Base-by-base conservation (phyloP, 2,329 filamentous ascomycete genomes). In the Alternaria brassicae region DNA sequence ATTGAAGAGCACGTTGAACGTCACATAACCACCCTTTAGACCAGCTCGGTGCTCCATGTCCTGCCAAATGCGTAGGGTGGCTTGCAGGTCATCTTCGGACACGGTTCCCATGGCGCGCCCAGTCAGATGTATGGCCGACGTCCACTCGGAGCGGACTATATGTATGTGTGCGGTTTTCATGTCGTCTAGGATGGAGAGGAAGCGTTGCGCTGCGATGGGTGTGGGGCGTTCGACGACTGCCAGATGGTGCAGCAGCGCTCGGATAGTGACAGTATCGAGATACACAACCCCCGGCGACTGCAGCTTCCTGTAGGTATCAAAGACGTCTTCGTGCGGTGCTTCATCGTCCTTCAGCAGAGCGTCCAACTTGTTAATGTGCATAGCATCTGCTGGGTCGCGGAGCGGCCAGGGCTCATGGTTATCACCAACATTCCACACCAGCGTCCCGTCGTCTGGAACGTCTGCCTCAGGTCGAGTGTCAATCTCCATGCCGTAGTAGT, bases 1-100 rank as follows among this genome's bases (percentile, higher is more conserved):
- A 72, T 97, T 91, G 69, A 97, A 97, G 12, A 99, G 84, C 45
- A 97, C 90, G 73, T 95, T 97, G 78, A 99, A 96, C 0, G 94
- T 96, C n/a, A 93, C 89, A 48, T 87, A 84, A 67, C 90, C 91
- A 34, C 86, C 89, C 66, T 81, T 80, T 13, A 92, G 77, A 1
- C 86, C 84, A 2, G 88, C 88, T 4, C 87, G 80, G 45, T 86
- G 83, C 77, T 99, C 95, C 93, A 98, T 98, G 69, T 95, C 88
- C 65, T 86, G 88, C 93, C 94, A 99, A 23, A 96, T 78, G 47
- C 87, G 85, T 44, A 99, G 81, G 0, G 91, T 89, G 5, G 87
- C 84, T 76, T 91, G 82, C 41, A 91, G 77, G 74, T 93, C 85
- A 39, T 84, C 71, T 42, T 84, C 81, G 44, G 86, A 83, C 37